These are phyloP conservation scores for Santalum album DNA, from an alignment of 164 flowering plant species.

Conservation along the genomic window DNA sequence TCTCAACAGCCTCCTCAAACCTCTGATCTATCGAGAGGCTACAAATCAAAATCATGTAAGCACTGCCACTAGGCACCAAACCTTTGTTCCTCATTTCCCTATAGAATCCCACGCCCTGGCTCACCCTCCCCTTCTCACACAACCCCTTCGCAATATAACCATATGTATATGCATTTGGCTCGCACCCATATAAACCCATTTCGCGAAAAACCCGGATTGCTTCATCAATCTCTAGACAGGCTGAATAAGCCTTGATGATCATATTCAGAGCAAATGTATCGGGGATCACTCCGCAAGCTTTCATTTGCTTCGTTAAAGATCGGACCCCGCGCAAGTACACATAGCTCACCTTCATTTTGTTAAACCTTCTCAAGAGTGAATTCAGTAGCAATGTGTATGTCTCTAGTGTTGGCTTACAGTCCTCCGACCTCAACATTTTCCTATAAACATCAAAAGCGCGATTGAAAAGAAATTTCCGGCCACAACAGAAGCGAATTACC, in stretches of 20 bases:
- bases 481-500: constrained; percentile 49
- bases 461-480: constrained; percentile 42
- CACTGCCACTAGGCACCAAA: constrained; percentile 43
- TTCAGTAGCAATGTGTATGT: constrained; percentile 53
- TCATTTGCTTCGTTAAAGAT: constrained; percentile 75
- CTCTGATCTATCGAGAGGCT: constrained; percentile 63
- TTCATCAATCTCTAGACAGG: constrained; percentile 60
- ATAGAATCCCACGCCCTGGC: constrained; percentile 47
- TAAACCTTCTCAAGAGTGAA: constrained; percentile 52
- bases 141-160: constrained; percentile 58
- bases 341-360: constrained; percentile 43
- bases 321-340: constrained; percentile 64
- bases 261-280: constrained; percentile 61
- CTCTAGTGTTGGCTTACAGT: constrained; percentile 55
- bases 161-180: constrained; percentile 55
- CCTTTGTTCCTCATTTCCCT: constrained; percentile 67
- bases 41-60: constrained; percentile 62
- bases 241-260: constrained; percentile 74
- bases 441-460: constrained; percentile 74
- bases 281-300: constrained; percentile 61
- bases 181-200: constrained; percentile 80
- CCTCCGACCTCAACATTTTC: constrained; percentile 49
- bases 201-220: constrained; percentile 69
- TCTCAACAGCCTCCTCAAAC: constrained; percentile 52
- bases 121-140: constrained; percentile 72